Evolutionary conservation across 108 stramenopile genomes (phyloP).

Genomic region (Schizochytrium sp.): DNA sequence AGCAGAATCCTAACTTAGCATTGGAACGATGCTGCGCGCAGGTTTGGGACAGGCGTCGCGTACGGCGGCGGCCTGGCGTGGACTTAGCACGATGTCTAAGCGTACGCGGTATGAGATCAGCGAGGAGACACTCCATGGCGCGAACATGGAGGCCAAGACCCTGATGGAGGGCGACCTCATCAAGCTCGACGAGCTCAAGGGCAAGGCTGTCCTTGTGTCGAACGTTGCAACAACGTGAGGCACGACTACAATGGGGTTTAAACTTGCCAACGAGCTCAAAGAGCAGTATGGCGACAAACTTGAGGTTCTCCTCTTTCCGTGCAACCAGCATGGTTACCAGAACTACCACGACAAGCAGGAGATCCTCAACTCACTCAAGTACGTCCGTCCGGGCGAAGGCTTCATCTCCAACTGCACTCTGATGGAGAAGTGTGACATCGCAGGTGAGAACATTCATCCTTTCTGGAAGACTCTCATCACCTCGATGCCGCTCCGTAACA

Average conservation of each 20-base stretch:
- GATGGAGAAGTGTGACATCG: slow-evolving; percentile 54
- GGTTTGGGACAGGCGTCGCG: not conserved
- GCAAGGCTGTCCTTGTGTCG: slow-evolving; percentile 52
- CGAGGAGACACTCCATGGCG: slow-evolving; percentile 5
- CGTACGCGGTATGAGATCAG: slow-evolving; percentile 36
- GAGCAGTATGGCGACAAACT: slow-evolving; percentile 53
- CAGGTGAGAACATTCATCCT: slow-evolving; percentile 43
- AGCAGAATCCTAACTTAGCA: not conserved
- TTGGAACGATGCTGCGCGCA: slow-evolving; percentile 4
- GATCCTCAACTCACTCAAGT: slow-evolving; percentile 54
- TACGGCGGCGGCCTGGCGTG: not conserved
- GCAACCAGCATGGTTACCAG: slow-evolving; percentile 57
- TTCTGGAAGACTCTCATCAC: slow-evolving; percentile 39
- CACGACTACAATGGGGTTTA: slow-evolving; percentile 60
- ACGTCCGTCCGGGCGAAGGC: slow-evolving; percentile 44
- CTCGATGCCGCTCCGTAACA: slow-evolving; percentile 47
- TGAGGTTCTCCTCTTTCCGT: slow-evolving; percentile 45
- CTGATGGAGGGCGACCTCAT: slow-evolving; percentile 47
- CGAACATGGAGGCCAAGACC: slow-evolving; percentile 20
- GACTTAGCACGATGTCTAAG: slow-evolving; percentile 53
- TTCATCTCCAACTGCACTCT: slow-evolving; percentile 58
- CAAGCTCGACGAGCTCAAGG: slow-evolving; percentile 45
- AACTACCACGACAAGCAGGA: slow-evolving; percentile 20
- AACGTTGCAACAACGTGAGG: slow-evolving; percentile 61
- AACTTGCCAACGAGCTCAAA: slow-evolving; percentile 46